A percentile compares a stretch with the other conserved stretches of the same genome.
Evolutionary conservation across 1,139 yeast genomes (phyloP).

Genomic region (Candida albicans): DNA sequence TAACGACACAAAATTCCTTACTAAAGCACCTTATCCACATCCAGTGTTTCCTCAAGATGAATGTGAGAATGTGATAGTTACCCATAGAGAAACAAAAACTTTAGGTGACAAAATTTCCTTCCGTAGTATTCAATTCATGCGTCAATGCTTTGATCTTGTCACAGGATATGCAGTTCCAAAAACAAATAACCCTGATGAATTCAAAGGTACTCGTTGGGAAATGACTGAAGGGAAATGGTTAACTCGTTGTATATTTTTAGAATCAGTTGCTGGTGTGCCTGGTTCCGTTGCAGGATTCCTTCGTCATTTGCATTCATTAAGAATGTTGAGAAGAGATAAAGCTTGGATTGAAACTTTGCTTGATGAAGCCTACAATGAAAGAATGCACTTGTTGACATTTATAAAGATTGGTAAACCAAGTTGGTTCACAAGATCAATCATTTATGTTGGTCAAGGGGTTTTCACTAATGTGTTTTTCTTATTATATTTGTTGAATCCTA

Average conservation of each 20-base stretch:
- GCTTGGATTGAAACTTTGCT: slow-evolving; percentile 76
- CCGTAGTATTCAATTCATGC: slow-evolving; percentile 42
- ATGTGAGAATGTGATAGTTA: slow-evolving; percentile 46
- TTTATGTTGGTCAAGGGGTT: slow-evolving; percentile 70
- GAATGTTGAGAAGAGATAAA: slow-evolving; percentile 63
- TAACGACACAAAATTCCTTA: slow-evolving; percentile 30
- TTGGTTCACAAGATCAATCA: slow-evolving; percentile 53
- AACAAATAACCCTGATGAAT: slow-evolving; percentile 25
- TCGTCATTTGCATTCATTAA: slow-evolving; percentile 62
- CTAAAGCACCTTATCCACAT: slow-evolving; percentile 58
- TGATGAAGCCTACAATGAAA: slow-evolving; percentile 78
- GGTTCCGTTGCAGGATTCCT: slow-evolving; percentile 75
- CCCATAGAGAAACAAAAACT: slow-evolving; percentile 54
- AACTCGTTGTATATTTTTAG: slow-evolving; percentile 66
- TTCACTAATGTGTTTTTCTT: slow-evolving; percentile 68
- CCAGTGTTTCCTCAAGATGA: slow-evolving; percentile 49
- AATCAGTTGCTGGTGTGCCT: slow-evolving; percentile 77
- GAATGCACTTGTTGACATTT: slow-evolving; percentile 75
- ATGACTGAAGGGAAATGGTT: slow-evolving; percentile 71
- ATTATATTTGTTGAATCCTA: slow-evolving; percentile 59
- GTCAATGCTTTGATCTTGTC: slow-evolving; percentile 56
- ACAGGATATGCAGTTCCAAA: slow-evolving; percentile 66
- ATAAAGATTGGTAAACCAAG: slow-evolving; percentile 67
- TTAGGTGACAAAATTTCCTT: slow-evolving; percentile 56
- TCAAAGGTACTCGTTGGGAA: slow-evolving; percentile 47